These are phyloP conservation scores for Neurospora tetrasperma DNA, from an alignment of 495 filamentous ascomycete genomes.

Conservation along the genomic window DNA sequence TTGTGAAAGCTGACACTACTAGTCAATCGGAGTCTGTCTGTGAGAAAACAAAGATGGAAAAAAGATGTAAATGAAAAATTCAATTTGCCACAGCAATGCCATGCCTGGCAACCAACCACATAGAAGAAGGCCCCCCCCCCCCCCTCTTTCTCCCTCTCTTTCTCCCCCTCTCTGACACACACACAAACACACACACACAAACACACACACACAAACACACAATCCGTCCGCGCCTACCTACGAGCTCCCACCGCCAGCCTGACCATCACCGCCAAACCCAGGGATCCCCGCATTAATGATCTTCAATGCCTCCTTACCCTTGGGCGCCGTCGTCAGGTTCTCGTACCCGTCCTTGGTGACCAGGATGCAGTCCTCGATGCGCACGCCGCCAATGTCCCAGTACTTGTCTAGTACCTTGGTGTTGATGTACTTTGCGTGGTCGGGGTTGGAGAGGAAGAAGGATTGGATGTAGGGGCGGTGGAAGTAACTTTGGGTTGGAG, in stretches of 20 bases:
- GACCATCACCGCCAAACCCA: not conserved
- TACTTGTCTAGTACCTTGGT: conserved; percentile 58
- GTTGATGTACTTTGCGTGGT: conserved; percentile 64
- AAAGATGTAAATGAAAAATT: too few species aligned
- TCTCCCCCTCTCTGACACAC: not conserved
- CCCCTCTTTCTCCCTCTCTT: too few species aligned
- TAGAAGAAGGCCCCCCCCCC: not conserved
- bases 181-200: too few species aligned
- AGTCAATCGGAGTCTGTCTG: too few species aligned
- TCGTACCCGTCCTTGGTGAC: conserved; percentile 69
- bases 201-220: too few species aligned
- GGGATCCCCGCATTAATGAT: conserved; percentile 17
- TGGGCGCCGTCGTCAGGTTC: conserved; percentile 76
- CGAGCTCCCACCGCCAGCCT: not conserved
- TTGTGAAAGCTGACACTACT: too few species aligned
- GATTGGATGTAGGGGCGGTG: conserved; percentile 49
- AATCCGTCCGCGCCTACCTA: not conserved
- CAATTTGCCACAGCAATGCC: not conserved
- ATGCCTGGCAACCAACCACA: not conserved
- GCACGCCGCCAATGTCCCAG: conserved; percentile 71
- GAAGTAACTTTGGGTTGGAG: conserved; percentile 42
- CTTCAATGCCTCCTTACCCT: conserved; percentile 47
- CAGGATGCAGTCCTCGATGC: conserved; percentile 87
- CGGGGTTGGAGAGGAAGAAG: conserved; percentile 50
- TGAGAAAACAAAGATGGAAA: too few species aligned